Base-by-base conservation (phyloP, 2,329 filamentous ascomycete species). In the Clonostachys rosea region DNA sequence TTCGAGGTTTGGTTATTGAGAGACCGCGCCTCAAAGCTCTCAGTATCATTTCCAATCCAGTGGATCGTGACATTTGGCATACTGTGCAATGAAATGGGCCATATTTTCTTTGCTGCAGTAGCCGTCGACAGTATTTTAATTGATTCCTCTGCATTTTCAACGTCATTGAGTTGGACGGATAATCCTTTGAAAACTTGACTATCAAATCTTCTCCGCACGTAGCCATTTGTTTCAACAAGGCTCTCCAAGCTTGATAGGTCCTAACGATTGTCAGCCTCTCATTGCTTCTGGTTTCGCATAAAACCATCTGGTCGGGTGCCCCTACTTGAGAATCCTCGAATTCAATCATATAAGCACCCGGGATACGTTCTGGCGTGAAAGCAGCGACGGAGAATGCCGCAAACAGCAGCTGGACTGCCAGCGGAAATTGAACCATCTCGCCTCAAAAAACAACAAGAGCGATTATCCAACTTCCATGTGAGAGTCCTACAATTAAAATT, bases 261-360 rank as follows among this genome's bases (percentile, higher is more conserved):
- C 24, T 39, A n/a, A 18, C 11, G 13, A 39, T 39, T 14, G 4
- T 30, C 24, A 30, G 9, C 24, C 3, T 30, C 24, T 10, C 24
- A 30, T 30, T 9, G 24, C 24, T 30, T 30, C 3, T 14, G 5
- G 36, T 39, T 18, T n/a, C 36, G 6, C 36, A 39, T 30, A 30
- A 30, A 24, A 30, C 10, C 24, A 18, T 39, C 14, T 39, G 10
- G 36, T n/a, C 7, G 36, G 36, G 36, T 46, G 56, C 66, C 18
- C 18, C 54, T 60, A 78, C 76, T 54, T 73, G 61, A 8, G 66
- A 65, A 17, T 76, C 70, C 41, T 78, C 70, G 45, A 79, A 41
- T 60, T 59, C 54, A 36, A 54, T 45, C 12, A 56, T 56, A 39
- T 48, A 59, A 14, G 52, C 56, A 18, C 56, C 54, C 3, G 50